Percentiles rank a stretch among this genome's conserved stretches.
phyloP scores from a whole-genome alignment of 2,329 filamentous ascomycete genomes.

The Ophiostoma ips region DNA sequence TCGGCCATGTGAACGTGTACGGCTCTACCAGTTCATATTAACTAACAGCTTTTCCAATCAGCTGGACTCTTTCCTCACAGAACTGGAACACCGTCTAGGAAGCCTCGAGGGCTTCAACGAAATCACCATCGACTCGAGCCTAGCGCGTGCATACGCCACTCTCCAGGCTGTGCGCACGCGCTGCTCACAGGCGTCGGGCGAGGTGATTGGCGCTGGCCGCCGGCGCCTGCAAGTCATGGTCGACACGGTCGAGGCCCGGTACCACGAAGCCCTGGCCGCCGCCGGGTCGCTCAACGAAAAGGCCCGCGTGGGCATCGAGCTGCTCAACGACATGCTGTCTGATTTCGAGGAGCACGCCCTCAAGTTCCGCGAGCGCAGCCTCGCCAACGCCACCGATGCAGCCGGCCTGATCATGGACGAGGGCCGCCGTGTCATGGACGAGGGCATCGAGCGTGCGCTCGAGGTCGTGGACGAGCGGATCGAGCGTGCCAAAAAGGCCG shows the following conservation, averaged over 20 bases:
- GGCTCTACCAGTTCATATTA: background rate
- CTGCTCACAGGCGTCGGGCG: constrained; percentile 81
- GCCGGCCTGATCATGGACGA: constrained; percentile 63
- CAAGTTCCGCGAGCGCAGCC: constrained; percentile 62
- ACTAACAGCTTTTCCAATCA: no score
- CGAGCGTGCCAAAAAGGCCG: constrained; percentile 69
- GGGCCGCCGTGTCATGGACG: constrained; percentile 67
- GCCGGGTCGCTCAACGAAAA: constrained; percentile 87
- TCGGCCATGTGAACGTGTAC: no score
- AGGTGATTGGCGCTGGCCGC: constrained; percentile 75
- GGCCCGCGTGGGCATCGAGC: constrained; percentile 69
- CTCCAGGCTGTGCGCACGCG: constrained; percentile 75
- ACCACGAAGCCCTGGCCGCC: constrained; percentile 71
- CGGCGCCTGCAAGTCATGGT: constrained; percentile 78
- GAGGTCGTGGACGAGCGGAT: constrained; percentile 70
- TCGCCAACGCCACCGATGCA: constrained; percentile 51
- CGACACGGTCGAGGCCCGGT: constrained; percentile 77
- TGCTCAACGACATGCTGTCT: constrained; percentile 72
- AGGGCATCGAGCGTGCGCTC: constrained; percentile 58
- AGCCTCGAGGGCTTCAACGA: constrained; percentile 82
- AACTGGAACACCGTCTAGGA: constrained; percentile 76
- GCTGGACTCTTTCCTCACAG: constrained; percentile 70
- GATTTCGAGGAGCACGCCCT: constrained; percentile 76
- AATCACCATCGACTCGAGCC: constrained; percentile 66
- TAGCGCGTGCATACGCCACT: constrained; percentile 73